These are phyloP conservation scores for Harringtonia lauricola DNA, from an alignment of 2,329 filamentous ascomycete genomes.

Conservation along the genomic window DNA sequence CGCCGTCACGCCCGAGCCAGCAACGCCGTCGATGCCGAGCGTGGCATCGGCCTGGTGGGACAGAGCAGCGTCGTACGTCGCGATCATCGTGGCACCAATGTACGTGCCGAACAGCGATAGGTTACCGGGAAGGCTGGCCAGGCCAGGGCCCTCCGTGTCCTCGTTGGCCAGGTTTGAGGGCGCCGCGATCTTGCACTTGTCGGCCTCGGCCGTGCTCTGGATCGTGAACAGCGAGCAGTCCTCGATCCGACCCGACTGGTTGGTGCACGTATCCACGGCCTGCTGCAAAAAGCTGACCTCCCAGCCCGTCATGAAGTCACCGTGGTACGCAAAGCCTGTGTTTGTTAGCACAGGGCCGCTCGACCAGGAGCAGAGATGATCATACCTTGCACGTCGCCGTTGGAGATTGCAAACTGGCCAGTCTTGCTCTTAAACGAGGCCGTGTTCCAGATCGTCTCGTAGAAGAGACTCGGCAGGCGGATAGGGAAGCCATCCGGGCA, in stretches of 20 bases:
- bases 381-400: slow-evolving; percentile 64
- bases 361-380: too few relatives aligned
- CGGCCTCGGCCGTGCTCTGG: slow-evolving; percentile 42
- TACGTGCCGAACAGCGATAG: slow-evolving; percentile 26
- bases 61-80: slow-evolving; percentile 7
- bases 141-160: slow-evolving; percentile 42
- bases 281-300: slow-evolving; percentile 54
- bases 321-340: slow-evolving; percentile 63
- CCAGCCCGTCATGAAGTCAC: slow-evolving; percentile 75
- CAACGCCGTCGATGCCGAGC: not conserved
- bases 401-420: slow-evolving; percentile 65
- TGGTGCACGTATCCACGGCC: slow-evolving; percentile 68
- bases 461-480: slow-evolving; percentile 67
- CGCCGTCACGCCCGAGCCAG: not conserved
- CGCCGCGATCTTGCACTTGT: slow-evolving; percentile 50
- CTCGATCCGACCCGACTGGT: slow-evolving; percentile 51
- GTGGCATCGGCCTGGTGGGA: slow-evolving; percentile 7
- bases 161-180: slow-evolving; percentile 47
- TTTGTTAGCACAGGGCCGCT: slow-evolving; percentile 6
- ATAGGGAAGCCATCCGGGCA: slow-evolving; percentile 61
- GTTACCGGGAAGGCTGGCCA: slow-evolving; percentile 53
- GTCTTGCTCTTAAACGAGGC: slow-evolving; percentile 46
- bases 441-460: slow-evolving; percentile 77
- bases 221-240: slow-evolving; percentile 71
- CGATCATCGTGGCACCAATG: slow-evolving; percentile 7